A percentile compares a stretch with the other conserved stretches of the same genome.
phyloP scores from a whole-genome alignment of 2,329 filamentous ascomycete genomes.

The Xylaria hypoxylon region DNA sequence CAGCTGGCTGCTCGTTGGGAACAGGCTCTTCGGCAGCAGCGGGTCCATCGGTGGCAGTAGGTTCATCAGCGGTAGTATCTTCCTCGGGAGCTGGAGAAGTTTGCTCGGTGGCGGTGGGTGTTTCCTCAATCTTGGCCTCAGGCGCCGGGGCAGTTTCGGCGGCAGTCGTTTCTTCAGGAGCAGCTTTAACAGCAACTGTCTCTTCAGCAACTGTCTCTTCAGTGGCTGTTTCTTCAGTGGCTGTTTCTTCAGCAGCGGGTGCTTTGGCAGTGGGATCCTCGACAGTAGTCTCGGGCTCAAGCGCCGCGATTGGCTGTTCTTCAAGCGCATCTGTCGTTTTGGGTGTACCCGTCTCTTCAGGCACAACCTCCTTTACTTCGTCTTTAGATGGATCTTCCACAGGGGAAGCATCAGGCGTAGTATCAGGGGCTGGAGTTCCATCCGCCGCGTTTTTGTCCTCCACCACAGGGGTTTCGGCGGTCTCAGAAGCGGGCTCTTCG shows the following conservation, averaged over 20 bases:
- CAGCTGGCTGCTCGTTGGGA: constrained; percentile 2
- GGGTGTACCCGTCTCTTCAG: constrained; percentile 6
- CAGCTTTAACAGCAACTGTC: too few relatives aligned
- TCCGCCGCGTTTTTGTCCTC: constrained; percentile 17
- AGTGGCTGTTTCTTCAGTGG: background rate
- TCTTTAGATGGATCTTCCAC: constrained; percentile 13
- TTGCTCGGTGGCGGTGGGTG: background rate
- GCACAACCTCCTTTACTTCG: constrained; percentile 8
- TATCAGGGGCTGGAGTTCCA: constrained; percentile 3
- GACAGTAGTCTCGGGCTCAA: background rate
- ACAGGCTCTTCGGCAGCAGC: constrained; percentile 4
- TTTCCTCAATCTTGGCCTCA: too few relatives aligned
- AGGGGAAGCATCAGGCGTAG: background rate
- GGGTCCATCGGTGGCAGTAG: background rate
- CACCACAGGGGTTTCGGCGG: constrained; percentile 10
- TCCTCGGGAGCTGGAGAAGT: constrained; percentile 14
- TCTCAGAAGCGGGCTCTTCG: constrained; percentile 23
- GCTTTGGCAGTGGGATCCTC: background rate
- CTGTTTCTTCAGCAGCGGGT: background rate
- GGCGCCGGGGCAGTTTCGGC: too few relatives aligned
- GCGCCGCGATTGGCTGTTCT: background rate
- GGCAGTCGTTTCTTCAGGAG: too few relatives aligned
- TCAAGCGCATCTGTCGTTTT: constrained; percentile 8
- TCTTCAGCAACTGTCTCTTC: constrained; percentile 18
- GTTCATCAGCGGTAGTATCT: background rate